These are phyloP conservation scores for Aspergillus avenaceus DNA, from an alignment of 495 filamentous ascomycete genomes.

Conservation along the genomic window DNA sequence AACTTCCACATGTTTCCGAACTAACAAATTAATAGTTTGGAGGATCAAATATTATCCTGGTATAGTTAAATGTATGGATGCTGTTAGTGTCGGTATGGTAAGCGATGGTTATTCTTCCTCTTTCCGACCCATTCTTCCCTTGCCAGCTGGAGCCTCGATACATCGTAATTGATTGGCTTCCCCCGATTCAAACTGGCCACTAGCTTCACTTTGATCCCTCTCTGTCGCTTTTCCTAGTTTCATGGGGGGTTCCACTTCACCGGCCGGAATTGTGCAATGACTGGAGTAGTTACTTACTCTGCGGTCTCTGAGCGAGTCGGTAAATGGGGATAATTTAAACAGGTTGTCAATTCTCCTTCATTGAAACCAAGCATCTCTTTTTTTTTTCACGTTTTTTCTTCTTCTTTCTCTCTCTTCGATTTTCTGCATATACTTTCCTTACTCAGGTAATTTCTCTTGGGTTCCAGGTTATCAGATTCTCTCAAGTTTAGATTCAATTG, in stretches of 20 bases:
- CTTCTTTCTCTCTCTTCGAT: neutral
- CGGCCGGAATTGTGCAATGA: neutral
- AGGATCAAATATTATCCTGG: no score
- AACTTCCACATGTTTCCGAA: no score
- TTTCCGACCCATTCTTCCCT: slow-evolving; percentile 10
- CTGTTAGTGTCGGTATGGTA: no score
- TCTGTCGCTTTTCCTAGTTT: neutral
- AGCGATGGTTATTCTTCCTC: slow-evolving; percentile 3
- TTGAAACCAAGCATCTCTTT: no score
- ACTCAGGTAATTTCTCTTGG: neutral
- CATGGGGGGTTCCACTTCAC: neutral
- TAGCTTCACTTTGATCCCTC: neutral
- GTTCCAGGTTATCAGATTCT: neutral
- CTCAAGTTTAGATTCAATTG: no score
- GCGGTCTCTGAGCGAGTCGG: no score
- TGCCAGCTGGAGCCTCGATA: neutral
- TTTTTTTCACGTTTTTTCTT: no score
- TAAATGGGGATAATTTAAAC: no score
- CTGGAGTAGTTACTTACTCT: no score
- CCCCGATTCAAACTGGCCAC: neutral
- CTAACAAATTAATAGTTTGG: no score
- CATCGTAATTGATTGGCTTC: neutral
- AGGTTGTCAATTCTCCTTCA: no score
- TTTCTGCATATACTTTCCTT: neutral
- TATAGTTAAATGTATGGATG: no score